These are phyloP conservation scores for Irpex sp. DNA, from an alignment of 1,284 basidiomycete species.

Conservation along the genomic window DNA sequence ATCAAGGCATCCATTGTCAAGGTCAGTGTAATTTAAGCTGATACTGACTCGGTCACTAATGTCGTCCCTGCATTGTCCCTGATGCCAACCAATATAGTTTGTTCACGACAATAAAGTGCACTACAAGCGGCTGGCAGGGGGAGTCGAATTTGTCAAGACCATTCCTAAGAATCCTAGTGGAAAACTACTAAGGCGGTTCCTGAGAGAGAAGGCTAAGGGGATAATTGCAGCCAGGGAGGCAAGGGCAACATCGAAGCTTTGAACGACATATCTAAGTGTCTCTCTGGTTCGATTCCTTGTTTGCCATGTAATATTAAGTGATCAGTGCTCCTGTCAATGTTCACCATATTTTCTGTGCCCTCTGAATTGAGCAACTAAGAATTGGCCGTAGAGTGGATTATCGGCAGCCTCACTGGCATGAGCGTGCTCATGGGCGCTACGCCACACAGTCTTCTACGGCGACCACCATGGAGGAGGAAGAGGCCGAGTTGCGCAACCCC, in stretches of 20 bases:
- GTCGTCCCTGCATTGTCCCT: background rate
- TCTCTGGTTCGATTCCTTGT: background rate
- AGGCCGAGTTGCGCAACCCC: conserved; percentile 73
- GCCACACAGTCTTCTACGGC: background rate
- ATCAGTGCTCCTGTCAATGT: background rate
- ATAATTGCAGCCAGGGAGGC: conserved; percentile 2
- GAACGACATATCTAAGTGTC: background rate
- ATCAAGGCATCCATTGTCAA: conserved; percentile 13
- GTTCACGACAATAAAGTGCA: conserved; percentile 19
- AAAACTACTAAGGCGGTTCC: conserved; percentile 18
- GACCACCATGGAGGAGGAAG: conserved; percentile 57
- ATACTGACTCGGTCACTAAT: too few species aligned
- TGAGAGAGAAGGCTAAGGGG: conserved; percentile 19
- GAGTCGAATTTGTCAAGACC: conserved; percentile 18
- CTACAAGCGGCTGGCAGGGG: conserved; percentile 19
- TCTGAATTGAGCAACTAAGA: too few species aligned
- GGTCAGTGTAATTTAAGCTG: background rate
- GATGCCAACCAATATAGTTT: conserved; percentile 7
- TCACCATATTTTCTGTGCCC: background rate
- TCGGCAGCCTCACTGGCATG: too few species aligned
- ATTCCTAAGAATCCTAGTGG: conserved; percentile 21
- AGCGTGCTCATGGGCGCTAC: background rate
- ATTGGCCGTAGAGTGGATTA: too few species aligned
- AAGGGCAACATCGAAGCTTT: conserved; percentile 13
- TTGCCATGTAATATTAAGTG: too few species aligned